These are phyloP conservation scores for Brasenia schreberi DNA, from an alignment of 164 flowering plant genomes.

Conservation along the genomic window DNA sequence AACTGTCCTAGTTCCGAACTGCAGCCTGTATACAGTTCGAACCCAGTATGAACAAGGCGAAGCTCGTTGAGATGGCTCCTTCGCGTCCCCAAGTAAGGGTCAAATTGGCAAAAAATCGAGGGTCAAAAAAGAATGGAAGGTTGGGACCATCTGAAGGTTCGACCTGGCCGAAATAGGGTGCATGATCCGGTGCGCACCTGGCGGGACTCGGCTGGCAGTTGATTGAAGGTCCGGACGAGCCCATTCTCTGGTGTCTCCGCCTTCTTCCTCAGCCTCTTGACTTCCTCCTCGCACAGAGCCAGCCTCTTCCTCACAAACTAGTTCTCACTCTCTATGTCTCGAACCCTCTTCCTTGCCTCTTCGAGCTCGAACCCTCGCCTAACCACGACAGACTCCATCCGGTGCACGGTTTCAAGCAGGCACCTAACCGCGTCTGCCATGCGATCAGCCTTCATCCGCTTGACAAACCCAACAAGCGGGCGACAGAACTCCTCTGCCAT, in stretches of 20 bases:
- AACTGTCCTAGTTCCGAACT: no score
- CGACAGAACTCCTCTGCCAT: background rate
- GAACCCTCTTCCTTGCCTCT: background rate
- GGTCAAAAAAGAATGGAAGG: no score
- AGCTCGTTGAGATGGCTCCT: background rate
- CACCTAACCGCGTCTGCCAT: background rate
- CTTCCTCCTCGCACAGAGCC: background rate
- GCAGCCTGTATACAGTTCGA: no score
- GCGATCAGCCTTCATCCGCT: background rate
- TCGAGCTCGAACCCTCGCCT: background rate
- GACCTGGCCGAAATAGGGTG: no score
- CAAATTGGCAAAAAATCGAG: background rate
- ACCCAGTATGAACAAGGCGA: no score
- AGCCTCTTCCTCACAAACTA: background rate
- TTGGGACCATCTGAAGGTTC: background rate
- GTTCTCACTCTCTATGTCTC: background rate
- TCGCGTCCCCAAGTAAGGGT: background rate
- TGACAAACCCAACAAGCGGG: background rate
- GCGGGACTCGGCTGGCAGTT: background rate
- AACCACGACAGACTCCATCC: background rate
- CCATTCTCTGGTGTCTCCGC: background rate
- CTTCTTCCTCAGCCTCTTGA: background rate
- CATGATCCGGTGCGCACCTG: background rate
- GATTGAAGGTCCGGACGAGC: background rate
- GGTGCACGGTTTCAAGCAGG: background rate